Percentiles rank a stretch among this genome's conserved stretches.
Evolutionary conservation across 2,329 filamentous ascomycete genomes (phyloP).

Genomic region (Aspergillus sp.): DNA sequence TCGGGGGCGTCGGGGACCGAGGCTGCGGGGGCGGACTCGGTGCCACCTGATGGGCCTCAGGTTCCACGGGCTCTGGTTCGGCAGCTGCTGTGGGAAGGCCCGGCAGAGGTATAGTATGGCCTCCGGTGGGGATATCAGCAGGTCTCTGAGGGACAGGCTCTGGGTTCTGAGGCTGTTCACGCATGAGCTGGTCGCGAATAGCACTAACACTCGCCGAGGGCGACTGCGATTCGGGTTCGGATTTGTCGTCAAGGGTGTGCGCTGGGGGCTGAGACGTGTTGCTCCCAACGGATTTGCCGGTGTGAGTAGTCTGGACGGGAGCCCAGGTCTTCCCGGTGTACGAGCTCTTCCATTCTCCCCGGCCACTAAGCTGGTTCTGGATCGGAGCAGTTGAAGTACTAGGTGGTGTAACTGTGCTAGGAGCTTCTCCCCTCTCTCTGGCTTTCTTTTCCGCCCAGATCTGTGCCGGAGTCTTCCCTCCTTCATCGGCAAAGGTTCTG

Average conservation of each 20-base stretch:
- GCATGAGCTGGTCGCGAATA: conserved; percentile 79
- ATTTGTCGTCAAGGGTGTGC: conserved; percentile 52
- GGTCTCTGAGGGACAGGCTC: conserved; percentile 49
- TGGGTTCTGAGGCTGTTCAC: conserved; percentile 51
- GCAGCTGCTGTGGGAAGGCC: conserved; percentile 64
- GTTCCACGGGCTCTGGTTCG: conserved; percentile 48
- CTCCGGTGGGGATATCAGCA: conserved; percentile 65
- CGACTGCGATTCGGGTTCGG: conserved; percentile 51
- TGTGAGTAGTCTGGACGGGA: conserved; percentile 71
- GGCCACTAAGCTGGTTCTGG: conserved; percentile 68
- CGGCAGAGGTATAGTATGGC: conserved; percentile 71
- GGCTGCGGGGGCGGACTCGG: conserved; percentile 45
- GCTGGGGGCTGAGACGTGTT: conserved; percentile 61
- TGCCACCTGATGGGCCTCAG: conserved; percentile 31
- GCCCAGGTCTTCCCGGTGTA: conserved; percentile 90
- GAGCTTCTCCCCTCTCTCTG: conserved; percentile 61
- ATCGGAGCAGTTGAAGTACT: conserved; percentile 50
- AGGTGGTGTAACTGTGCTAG: conserved; percentile 46
- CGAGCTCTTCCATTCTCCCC: conserved; percentile 80
- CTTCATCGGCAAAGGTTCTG: conserved; percentile 89
- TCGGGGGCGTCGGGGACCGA: conserved; percentile 49
- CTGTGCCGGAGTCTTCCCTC: conserved; percentile 94
- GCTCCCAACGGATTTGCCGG: conserved; percentile 59
- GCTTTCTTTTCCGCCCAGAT: conserved; percentile 98
- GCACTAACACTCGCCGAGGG: conserved; percentile 66